Base-by-base conservation (phyloP, 2,329 filamentous ascomycete species). In the Stemphylium vesicarium region DNA sequence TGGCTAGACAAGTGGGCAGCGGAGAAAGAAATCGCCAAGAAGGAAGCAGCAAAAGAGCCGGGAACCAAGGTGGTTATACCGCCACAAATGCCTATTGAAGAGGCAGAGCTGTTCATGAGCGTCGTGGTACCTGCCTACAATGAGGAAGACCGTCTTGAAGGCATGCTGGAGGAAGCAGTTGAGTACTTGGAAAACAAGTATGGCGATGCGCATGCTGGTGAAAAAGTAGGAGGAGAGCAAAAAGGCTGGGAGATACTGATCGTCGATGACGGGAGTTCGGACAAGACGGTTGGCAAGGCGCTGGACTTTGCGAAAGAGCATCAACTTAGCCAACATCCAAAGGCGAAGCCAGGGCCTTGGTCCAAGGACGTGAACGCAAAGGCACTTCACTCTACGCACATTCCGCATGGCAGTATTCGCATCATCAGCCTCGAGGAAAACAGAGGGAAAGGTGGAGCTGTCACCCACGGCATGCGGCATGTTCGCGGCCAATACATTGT, bases 41-140 rank as follows among this genome's bases (percentile, higher is more conserved):
- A 69, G 42, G 56, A 69, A 44, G 60, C 59, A 59, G 62, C 64
- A 12, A 69, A 50, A 65, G 59, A 62, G 32, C 63, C 67, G 6
- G 62, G 64, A 6, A 57, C 55, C 1, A 64, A 63, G 40, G 56
- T 65, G 5, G 62, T 68, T 2, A 55, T 67, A 40, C 65, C 66
- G 2, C 58, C 65, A 11, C 62, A 82, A 13, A 82, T 85, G 63
- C 77, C 80, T 39, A 89, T 96, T 50, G 89, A 92, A 60, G 83
- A 88, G 2, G 85, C 92, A 12, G 87, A 93, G 59, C 78, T 97
- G n/a, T 90, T 89, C 72, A 87, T 99, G 81, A 95, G 90, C 49
- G 87, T 98, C 7, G 92, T 99, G 0, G 88, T 99, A 38, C 95
- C 95, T 0, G 95, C 95, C 9, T 99, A 92, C 82, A 99, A 99